Percentiles rank a stretch among this genome's conserved stretches.
Evolutionary conservation across 371 early-diverging fungal species (phyloP).

Genomic region (Lichtheimia corymbifera): DNA sequence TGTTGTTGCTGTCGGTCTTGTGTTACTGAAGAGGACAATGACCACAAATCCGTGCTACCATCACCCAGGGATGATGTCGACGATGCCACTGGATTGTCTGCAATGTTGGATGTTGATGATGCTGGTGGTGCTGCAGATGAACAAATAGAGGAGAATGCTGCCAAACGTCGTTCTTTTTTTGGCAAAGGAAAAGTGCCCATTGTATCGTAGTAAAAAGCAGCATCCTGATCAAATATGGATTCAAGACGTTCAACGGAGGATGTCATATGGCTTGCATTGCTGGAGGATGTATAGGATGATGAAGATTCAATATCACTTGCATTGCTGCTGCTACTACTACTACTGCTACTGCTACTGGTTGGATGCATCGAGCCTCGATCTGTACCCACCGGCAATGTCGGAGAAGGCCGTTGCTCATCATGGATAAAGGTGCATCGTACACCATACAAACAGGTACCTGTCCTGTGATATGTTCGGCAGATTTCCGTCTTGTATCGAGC

Average conservation of each 20-base stretch:
- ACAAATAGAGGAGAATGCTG: slow-evolving; percentile 10
- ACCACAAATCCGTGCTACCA: too few relatives aligned
- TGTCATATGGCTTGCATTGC: too few relatives aligned
- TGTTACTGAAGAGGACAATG: too few relatives aligned
- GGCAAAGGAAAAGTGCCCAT: too few relatives aligned
- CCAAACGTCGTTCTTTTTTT: slow-evolving; percentile 6
- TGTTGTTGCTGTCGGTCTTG: too few relatives aligned
- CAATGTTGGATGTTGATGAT: too few relatives aligned
- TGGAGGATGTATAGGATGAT: too few relatives aligned
- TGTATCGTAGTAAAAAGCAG: too few relatives aligned
- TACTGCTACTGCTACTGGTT: slow-evolving; percentile 9
- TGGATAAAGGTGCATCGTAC: slow-evolving; percentile 97
- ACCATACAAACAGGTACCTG: slow-evolving; percentile 92
- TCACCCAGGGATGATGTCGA: too few relatives aligned
- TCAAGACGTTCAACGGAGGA: too few relatives aligned
- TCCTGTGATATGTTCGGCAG: slow-evolving; percentile 87
- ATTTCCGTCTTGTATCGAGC: slow-evolving; percentile 93
- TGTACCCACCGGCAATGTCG: not conserved
- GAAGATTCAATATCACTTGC: not conserved
- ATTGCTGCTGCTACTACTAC: slow-evolving; percentile 8
- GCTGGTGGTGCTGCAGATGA: not conserved
- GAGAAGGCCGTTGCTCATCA: slow-evolving; percentile 26
- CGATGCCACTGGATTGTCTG: too few relatives aligned
- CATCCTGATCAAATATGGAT: too few relatives aligned
- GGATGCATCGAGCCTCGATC: not conserved